Evolutionary conservation across 352 stramenopile species (phyloP).

Genomic region (Phytophthora sp.): DNA sequence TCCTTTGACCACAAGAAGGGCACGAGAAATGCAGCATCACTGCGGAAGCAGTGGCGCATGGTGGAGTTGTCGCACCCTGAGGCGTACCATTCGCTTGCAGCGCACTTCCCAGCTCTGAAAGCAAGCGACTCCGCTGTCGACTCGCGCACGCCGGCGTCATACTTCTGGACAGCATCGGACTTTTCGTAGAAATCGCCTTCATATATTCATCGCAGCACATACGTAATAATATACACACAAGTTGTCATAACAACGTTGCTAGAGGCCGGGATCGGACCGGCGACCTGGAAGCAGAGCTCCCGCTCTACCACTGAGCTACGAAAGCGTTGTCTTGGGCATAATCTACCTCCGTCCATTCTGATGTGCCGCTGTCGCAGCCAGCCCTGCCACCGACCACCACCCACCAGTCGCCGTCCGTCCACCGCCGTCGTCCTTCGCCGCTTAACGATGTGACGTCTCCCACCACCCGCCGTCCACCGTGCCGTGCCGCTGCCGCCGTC

Average conservation of each 20-base stretch:
- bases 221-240: background rate
- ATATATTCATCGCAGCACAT: background rate
- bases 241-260: too few species aligned
- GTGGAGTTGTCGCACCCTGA: background rate
- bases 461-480: too few species aligned
- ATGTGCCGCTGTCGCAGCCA: too few species aligned
- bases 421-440: too few species aligned
- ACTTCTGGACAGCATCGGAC: background rate
- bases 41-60: background rate
- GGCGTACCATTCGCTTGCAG: background rate
- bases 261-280: conserved; percentile 11
- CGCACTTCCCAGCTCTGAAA: background rate
- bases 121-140: background rate
- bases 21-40: background rate
- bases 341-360: too few species aligned
- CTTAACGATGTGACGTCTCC: too few species aligned
- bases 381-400: too few species aligned
- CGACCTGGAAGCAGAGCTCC: background rate
- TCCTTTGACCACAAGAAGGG: background rate
- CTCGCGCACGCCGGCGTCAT: background rate
- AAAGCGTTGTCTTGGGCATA: too few species aligned
- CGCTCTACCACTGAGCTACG: conserved; percentile 14
- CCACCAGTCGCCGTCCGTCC: too few species aligned
- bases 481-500: too few species aligned
- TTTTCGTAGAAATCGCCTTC: too few species aligned